A percentile compares a stretch with the other conserved stretches of the same genome.
Conservation (phyloP, 176 grass and related monocot genomes). For the Pontederia paniculata region DNA sequence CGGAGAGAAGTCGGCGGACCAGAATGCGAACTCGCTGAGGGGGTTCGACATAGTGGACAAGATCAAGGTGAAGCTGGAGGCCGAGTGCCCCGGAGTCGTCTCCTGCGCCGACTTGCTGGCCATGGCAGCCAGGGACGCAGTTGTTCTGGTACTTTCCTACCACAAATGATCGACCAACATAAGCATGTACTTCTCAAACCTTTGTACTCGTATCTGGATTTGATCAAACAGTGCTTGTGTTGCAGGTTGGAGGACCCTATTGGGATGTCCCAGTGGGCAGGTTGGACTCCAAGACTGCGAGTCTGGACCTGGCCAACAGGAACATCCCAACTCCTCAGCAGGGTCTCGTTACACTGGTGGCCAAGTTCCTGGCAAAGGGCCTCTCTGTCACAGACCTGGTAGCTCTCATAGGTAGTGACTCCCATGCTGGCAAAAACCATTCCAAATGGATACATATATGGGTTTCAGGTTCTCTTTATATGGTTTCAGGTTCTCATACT, state of each 20-base stretch:
- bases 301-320: conserved; percentile 65
- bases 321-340: conserved; percentile 78
- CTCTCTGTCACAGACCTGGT: conserved; percentile 92
- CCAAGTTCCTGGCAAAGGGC: conserved; percentile 91
- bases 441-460: too few species aligned
- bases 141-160: conserved; percentile 36
- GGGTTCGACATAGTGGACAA: conserved; percentile 83
- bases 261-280: conserved; percentile 95
- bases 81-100: conserved; percentile 68
- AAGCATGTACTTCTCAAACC: too few species aligned
- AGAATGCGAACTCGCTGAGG: conserved; percentile 78
- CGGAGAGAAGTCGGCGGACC: conserved; percentile 77
- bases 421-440: too few species aligned
- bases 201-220: too few species aligned
- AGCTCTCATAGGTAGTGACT: conserved; percentile 89
- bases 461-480: too few species aligned
- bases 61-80: conserved; percentile 82
- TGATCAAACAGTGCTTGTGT: too few species aligned
- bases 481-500: conserved; percentile 62
- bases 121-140: conserved; percentile 74
- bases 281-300: conserved; percentile 75
- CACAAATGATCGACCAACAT: background rate
- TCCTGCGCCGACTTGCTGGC: conserved; percentile 91
- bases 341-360: conserved; percentile 59
- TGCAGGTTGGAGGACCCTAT: conserved; percentile 81